phyloP scores from a whole-genome alignment of 768 basidiomycete genomes.

The Lactarius deliciosus region DNA sequence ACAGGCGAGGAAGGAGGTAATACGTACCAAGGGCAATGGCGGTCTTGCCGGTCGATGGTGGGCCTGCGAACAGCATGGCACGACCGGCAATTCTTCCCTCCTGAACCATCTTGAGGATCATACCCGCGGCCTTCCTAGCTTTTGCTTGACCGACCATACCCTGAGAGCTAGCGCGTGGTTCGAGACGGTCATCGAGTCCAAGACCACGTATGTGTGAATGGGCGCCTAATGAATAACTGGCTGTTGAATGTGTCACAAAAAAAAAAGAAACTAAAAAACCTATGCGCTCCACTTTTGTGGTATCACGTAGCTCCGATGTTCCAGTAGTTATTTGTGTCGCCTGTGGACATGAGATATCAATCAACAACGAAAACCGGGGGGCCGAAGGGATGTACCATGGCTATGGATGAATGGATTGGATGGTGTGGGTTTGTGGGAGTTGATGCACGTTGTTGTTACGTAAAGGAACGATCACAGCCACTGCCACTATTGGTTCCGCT shows the following conservation, averaged over 20 bases:
- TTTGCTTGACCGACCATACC: conserved; percentile 98
- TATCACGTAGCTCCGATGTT: conserved; percentile 77
- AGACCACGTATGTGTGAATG: conserved; percentile 96
- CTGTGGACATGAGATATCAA: conserved; percentile 33
- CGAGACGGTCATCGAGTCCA: conserved; percentile 88
- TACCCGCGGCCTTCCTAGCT: conserved; percentile 95
- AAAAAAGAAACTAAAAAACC: conserved; percentile 42
- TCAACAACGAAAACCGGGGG: not conserved
- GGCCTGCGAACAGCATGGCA: conserved; percentile 96
- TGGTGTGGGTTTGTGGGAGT: not conserved
- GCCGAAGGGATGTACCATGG: conserved; percentile 34
- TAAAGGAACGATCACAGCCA: not conserved
- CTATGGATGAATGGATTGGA: conserved; percentile 6
- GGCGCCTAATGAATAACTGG: conserved; percentile 51
- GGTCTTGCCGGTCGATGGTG: conserved; percentile 96
- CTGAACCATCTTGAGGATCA: conserved; percentile 98
- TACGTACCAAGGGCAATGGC: conserved; percentile 91
- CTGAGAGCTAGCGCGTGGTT: conserved; percentile 84
- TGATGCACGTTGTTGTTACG: not conserved
- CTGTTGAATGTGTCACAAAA: conserved; percentile 2
- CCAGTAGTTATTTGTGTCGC: conserved; percentile 76
- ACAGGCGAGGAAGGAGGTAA: not conserved
- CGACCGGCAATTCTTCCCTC: conserved; percentile 94
- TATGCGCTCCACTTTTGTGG: conserved; percentile 93
- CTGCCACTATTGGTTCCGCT: not conserved